Evolutionary conservation across 2,329 filamentous ascomycete genomes (phyloP), one percentile per base, ranked within the genome.

Genomic region (Alternaria dauci): DNA sequence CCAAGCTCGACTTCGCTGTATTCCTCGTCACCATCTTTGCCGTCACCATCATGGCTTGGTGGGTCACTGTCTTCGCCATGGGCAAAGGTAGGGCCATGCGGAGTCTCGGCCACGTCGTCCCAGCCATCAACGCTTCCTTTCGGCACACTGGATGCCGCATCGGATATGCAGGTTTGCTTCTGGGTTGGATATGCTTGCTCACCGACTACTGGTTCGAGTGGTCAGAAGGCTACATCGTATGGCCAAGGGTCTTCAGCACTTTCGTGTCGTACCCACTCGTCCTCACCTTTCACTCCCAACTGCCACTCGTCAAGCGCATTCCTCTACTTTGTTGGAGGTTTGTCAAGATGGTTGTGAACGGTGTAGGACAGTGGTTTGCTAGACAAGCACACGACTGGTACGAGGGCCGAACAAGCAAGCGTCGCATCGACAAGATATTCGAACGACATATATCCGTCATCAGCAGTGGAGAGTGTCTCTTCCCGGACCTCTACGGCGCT

Each of bases 391-490:
- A 30, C 9, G 16, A 42, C 9, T 61, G 48, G 46, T 56, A 57
- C 34, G 25, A 48, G 16, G 20, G 46, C 20, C 53, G 54, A 8
- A 30, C 8, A 20, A 44, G 26, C 26, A 30, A 34, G 26, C 42
- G 38, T 26, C 58, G 48, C 42, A 61, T 61, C 43, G 53, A 57
- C 26, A 43, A 34, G 18, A 34, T 57, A n/a, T 38, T 46, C 8
- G 39, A 58, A 25, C 39, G 48, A 11, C 41, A 20, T 8, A 4
- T 36, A 8, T 26, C 42, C 2, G 12, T 16, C 3, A 47, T 34
- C 28, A 36, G 43, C 12, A 57, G 53, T 3, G 28, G 18, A 23
- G 54, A 61, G 18, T 61, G 53, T 26, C 47, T 61, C 12, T 61
- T 50, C n/a, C 58, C 58, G 16, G 53, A 48, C 23, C 34, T 25